These are phyloP conservation scores for Ophiocordyceps camponoti-rufipedis DNA, from an alignment of 2,329 filamentous ascomycete species.

Conservation along the genomic window DNA sequence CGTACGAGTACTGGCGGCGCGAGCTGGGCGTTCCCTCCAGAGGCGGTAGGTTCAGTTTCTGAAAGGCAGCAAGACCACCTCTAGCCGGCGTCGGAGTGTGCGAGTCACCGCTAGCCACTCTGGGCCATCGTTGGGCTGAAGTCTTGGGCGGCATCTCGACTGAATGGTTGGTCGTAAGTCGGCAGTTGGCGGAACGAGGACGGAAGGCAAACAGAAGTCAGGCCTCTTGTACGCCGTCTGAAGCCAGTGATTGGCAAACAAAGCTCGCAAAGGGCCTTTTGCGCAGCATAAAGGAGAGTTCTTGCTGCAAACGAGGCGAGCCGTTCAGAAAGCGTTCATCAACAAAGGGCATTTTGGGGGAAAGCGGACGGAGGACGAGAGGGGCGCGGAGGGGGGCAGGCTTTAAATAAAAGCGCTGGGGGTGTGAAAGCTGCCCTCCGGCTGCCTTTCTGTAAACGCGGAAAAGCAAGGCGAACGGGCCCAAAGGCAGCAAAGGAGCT, in stretches of 20 bases:
- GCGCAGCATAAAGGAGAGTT: not conserved
- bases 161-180: not conserved
- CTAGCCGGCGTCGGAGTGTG: conserved; percentile 2
- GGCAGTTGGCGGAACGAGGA: not conserved
- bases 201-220: not conserved
- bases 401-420: not conserved
- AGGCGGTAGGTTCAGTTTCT: conserved; percentile 9
- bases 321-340: conserved; percentile 2
- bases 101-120: conserved; percentile 2
- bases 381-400: not conserved
- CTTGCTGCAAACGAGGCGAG: conserved; percentile 3
- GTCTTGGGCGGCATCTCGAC: conserved; percentile 5
- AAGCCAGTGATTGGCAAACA: not conserved
- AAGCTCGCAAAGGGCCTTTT: not conserved
- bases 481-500: not conserved
- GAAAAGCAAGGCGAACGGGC: not conserved
- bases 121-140: conserved; percentile 1
- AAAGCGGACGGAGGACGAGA: not conserved
- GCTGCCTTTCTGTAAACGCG: not conserved
- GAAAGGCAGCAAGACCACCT: conserved; percentile 3
- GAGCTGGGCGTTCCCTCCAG: conserved; percentile 16
- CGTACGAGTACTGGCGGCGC: conserved; percentile 19
- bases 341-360: conserved; percentile 11
- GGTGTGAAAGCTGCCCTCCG: too few species aligned
- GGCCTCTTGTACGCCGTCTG: not conserved